Evolutionary conservation across 2,329 filamentous ascomycete species (phyloP), one percentile per base, ranked within the genome.

Genomic region (Arthrobotrys iridis): DNA sequence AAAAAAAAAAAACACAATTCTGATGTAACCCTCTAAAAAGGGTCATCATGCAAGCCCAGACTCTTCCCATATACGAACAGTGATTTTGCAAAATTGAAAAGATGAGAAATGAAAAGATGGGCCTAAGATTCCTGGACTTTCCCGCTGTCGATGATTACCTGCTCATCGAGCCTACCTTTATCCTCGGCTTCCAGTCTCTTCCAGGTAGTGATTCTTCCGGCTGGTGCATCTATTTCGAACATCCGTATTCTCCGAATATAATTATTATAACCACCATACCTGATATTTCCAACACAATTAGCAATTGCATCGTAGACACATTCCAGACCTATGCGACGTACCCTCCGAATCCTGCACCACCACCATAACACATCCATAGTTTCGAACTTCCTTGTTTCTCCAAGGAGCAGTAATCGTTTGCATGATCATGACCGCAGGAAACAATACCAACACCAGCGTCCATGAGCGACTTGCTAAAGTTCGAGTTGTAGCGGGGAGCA

Each of bases 361-460:
- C 95, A 6, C 90, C 94, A 82, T 98, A 98, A 84, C 95, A 99
- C 93, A 99, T 97, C 95, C 95, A 99, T 1, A 98, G 84, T n/a
- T 85, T 82, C 20, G 83, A 65, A 40, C 66, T 83, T 28, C 85
- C 82, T 41, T 87, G 82, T 2, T 84, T 82, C 0, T 87, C 89
- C 6, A 97, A 86, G 77, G 91, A 89, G 82, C 95, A 99, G 82
- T 97, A 98, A 80, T 99, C 95, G 81, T 99, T 99, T 78, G 91
- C 94, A 81, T 99, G 95, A 80, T 99, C 95, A 81, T 94, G 77
- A 96, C 92, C 84, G 95, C 90, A 68, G 93, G 86, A 75, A 15
- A 80, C 77, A 58, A 79, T 77, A 18, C 77, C 76, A 33, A 99
- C 86, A 33, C 92, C 92, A 82, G 96, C 88, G 79, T 96, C 90